Conservation (phyloP, 306 rosid genomes). For the Cercis canadensis region DNA sequence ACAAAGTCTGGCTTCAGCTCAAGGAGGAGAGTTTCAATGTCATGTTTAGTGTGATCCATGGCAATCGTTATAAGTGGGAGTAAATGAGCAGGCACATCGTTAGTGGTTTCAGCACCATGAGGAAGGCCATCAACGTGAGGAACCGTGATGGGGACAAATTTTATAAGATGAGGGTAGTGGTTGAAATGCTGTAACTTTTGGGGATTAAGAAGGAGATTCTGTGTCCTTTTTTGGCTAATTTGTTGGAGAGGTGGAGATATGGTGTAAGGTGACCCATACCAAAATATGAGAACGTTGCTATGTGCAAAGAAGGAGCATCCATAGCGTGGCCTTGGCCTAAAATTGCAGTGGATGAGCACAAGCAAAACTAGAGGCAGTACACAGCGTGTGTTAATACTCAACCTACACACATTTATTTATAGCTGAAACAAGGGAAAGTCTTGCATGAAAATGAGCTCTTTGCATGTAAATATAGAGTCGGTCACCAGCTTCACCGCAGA, state of each 20-base stretch:
- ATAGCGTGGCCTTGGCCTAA: not conserved
- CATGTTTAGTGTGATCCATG: constrained; percentile 34
- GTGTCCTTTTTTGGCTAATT: constrained; percentile 42
- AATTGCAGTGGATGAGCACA: not conserved
- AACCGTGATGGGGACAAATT: constrained; percentile 35
- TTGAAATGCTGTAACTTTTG: constrained; percentile 27
- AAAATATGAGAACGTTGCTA: constrained; percentile 35
- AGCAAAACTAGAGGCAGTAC: no score
- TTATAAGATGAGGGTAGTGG: constrained; percentile 36
- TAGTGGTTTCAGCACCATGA: constrained; percentile 38
- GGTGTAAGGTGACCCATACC: constrained; percentile 45
- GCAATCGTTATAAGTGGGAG: constrained; percentile 40
- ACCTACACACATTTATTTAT: no score
- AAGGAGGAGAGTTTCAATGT: constrained; percentile 21
- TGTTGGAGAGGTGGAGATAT: constrained; percentile 42
- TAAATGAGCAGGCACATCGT: constrained; percentile 41
- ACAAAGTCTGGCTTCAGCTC: constrained; percentile 46
- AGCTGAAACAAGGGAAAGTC: no score
- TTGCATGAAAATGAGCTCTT: no score
- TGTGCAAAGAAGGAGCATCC: not conserved
- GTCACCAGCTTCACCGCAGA: no score
- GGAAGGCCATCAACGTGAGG: constrained; percentile 49
- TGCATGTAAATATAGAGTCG: no score
- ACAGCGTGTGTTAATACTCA: no score
- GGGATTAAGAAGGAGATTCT: constrained; percentile 43